Conservation (phyloP, 176 grass and related monocot genomes). For the Aegilops bicornis region DNA sequence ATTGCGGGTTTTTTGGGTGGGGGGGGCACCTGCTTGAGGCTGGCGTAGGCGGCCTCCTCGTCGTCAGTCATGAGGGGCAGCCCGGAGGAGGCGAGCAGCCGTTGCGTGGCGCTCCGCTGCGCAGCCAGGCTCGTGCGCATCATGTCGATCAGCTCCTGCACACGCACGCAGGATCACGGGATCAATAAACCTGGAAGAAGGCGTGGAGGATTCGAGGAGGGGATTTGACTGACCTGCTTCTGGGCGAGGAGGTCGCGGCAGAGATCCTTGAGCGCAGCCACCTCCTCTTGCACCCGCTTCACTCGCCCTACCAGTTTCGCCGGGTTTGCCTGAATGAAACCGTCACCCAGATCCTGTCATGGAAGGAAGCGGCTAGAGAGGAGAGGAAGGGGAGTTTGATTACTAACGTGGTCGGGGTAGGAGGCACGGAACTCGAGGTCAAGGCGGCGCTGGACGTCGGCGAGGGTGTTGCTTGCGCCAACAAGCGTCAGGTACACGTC, state of each 20-base stretch:
- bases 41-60: constrained; percentile 47
- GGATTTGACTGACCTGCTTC: constrained; percentile 54
- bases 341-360: neutral
- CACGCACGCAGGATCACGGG: neutral
- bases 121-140: constrained; percentile 56
- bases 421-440: constrained; percentile 64
- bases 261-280: constrained; percentile 64
- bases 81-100: constrained; percentile 64
- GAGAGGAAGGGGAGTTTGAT: neutral
- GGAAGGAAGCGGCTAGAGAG: neutral
- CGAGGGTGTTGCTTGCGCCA: constrained; percentile 48
- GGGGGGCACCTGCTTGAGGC: constrained; percentile 54
- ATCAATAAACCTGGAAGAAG: neutral
- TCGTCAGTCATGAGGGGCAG: constrained; percentile 52
- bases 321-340: constrained; percentile 61
- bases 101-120: constrained; percentile 48
- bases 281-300: constrained; percentile 72
- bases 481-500: constrained; percentile 56
- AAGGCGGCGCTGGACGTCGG: constrained; percentile 58
- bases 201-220: neutral
- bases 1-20: neutral
- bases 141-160: constrained; percentile 75
- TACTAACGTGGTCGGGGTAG: constrained; percentile 66
- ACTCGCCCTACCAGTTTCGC: constrained; percentile 71
- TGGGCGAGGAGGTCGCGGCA: constrained; percentile 62